These are phyloP conservation scores for Umbelopsis sp. DNA, from an alignment of 192 early-diverging fungal species.

Conservation along the genomic window DNA sequence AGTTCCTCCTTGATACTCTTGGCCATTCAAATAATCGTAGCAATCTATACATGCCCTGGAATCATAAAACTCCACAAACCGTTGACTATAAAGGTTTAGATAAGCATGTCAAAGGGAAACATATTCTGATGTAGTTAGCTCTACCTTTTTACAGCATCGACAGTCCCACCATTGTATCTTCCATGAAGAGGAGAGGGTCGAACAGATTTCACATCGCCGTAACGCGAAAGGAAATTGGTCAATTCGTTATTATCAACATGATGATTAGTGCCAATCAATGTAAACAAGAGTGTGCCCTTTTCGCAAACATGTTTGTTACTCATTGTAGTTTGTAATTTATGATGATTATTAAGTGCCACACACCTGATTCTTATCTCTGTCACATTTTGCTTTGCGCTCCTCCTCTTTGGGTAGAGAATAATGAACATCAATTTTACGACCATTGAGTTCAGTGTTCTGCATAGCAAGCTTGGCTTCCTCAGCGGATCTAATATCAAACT, in stretches of 20 bases:
- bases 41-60: slow-evolving; percentile 44
- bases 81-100: slow-evolving; percentile 35
- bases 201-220: slow-evolving; percentile 53
- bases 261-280: slow-evolving; percentile 41
- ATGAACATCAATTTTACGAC: slow-evolving; percentile 55
- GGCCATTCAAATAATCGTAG: slow-evolving; percentile 33
- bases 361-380: slow-evolving; percentile 52
- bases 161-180: slow-evolving; percentile 2
- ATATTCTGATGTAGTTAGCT: slow-evolving; percentile 6
- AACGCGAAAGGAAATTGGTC: slow-evolving; percentile 40
- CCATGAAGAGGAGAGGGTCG: slow-evolving; percentile 33
- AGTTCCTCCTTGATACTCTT: slow-evolving; percentile 37
- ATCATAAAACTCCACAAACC: slow-evolving; percentile 53
- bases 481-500: slow-evolving; percentile 57
- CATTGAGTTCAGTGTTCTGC: slow-evolving; percentile 38
- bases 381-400: slow-evolving; percentile 39
- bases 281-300: slow-evolving; percentile 52
- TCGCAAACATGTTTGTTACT: not conserved
- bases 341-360: not conserved
- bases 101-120: not conserved
- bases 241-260: slow-evolving; percentile 41
- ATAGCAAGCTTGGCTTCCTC: slow-evolving; percentile 49
- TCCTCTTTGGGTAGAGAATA: slow-evolving; percentile 54
- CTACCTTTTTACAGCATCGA: slow-evolving; percentile 13
- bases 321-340: not conserved